Evolutionary conservation across 1,284 basidiomycete genomes (phyloP).

Genomic region (Leccinum colubrinum): DNA sequence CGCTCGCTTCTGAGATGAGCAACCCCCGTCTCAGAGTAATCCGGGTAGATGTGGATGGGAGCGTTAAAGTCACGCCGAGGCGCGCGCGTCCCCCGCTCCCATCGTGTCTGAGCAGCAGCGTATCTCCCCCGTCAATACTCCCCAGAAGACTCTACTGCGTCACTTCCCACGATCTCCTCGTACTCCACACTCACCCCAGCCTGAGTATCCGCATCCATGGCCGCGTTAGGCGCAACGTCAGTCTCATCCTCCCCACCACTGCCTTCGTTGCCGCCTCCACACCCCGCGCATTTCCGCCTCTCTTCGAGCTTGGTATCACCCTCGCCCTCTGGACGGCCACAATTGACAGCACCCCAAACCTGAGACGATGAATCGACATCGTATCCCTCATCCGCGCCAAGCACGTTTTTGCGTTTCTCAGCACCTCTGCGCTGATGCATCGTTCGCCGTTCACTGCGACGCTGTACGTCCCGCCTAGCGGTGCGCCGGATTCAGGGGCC

Average conservation of each 20-base stretch:
- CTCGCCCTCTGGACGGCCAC: slow-evolving; percentile 19
- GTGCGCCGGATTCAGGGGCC: slow-evolving; percentile 77
- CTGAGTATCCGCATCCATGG: background rate
- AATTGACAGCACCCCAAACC: background rate
- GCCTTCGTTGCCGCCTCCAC: background rate
- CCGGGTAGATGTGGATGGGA: slow-evolving; percentile 8
- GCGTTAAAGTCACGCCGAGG: slow-evolving; percentile 16
- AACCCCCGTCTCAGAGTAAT: slow-evolving; percentile 10
- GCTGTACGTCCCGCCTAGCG: slow-evolving; percentile 60
- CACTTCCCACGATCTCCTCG: slow-evolving; percentile 11
- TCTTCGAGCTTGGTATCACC: slow-evolving; percentile 29
- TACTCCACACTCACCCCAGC: background rate
- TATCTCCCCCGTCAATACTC: slow-evolving; percentile 23
- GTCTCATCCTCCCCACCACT: background rate
- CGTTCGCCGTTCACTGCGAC: slow-evolving; percentile 59
- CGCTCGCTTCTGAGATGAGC: slow-evolving; percentile 19
- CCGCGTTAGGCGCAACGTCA: background rate
- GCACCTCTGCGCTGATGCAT: slow-evolving; percentile 35
- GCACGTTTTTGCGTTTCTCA: slow-evolving; percentile 1
- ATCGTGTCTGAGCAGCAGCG: slow-evolving; percentile 21
- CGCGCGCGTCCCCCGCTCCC: slow-evolving; percentile 13
- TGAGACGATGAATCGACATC: background rate
- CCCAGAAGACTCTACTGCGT: slow-evolving; percentile 8
- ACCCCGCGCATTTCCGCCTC: slow-evolving; percentile 25
- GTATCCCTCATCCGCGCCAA: slow-evolving; percentile 1